phyloP scores from a whole-genome alignment of 2,329 filamentous ascomycete species.

The Dothideomycetes sp. region DNA sequence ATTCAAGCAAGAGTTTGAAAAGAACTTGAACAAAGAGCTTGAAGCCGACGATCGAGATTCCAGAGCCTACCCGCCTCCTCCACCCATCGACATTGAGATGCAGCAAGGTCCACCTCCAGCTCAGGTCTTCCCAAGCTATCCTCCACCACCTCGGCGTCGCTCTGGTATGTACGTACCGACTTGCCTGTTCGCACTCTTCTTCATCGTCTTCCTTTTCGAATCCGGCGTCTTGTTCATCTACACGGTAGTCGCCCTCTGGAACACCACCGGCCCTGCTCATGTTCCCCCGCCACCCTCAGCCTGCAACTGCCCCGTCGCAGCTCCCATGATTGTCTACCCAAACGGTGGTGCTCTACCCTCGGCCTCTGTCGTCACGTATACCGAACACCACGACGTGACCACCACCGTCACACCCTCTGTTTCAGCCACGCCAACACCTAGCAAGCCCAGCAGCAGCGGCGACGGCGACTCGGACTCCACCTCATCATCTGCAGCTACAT shows the following conservation, averaged over 20 bases:
- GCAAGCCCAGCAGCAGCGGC: neutral
- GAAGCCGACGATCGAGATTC: slow-evolving; percentile 11
- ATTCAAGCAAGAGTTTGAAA: slow-evolving; percentile 20
- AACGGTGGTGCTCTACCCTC: neutral
- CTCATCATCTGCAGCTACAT: neutral
- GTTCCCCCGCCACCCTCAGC: slow-evolving; percentile 7
- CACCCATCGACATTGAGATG: slow-evolving; percentile 12
- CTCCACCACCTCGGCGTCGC: slow-evolving; percentile 13
- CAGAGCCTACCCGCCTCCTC: slow-evolving; percentile 8
- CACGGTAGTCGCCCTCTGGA: slow-evolving; percentile 26
- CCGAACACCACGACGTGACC: neutral
- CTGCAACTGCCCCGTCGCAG: neutral
- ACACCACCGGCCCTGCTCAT: slow-evolving; percentile 18
- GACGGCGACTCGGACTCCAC: neutral
- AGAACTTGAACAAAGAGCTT: slow-evolving; percentile 21
- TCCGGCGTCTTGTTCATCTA: slow-evolving; percentile 25
- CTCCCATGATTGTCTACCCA: neutral
- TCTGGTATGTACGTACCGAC: slow-evolving; percentile 22
- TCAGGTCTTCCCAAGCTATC: slow-evolving; percentile 16
- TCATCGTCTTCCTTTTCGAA: slow-evolving; percentile 21
- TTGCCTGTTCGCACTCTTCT: slow-evolving; percentile 21
- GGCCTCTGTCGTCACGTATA: neutral
- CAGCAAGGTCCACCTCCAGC: slow-evolving; percentile 12
- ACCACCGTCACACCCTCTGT: slow-evolving; percentile 1
- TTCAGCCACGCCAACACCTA: neutral